Evolutionary conservation across 208 protist genomes (phyloP).

Genomic region (Sergeia podlipaevii): DNA sequence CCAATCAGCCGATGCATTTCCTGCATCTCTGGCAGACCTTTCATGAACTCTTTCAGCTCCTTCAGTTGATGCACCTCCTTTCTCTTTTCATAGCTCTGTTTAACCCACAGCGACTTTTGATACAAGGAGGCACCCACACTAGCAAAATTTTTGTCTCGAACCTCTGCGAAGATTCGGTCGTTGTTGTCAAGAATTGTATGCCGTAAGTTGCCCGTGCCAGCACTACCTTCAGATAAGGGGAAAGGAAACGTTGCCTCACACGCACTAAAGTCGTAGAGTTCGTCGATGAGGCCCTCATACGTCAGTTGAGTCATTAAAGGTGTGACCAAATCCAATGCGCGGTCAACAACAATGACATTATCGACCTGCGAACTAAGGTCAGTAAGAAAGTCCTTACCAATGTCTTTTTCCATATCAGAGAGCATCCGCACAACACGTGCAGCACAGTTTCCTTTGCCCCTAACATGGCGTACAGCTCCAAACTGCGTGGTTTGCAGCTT

Average conservation of each 20-base stretch:
- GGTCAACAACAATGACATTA: slow-evolving; percentile 75
- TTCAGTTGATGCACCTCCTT: slow-evolving; percentile 83
- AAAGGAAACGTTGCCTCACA: slow-evolving; percentile 66
- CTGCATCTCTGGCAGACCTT: slow-evolving; percentile 80
- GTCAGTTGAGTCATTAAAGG: slow-evolving; percentile 87
- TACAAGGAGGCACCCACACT: slow-evolving; percentile 73
- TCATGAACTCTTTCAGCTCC: slow-evolving; percentile 89
- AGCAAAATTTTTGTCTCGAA: slow-evolving; percentile 78
- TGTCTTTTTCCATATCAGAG: slow-evolving; percentile 60
- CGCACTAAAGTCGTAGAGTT: slow-evolving; percentile 67
- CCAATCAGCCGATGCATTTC: slow-evolving; percentile 76
- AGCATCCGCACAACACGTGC: slow-evolving; percentile 64
- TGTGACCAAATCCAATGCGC: slow-evolving; percentile 75
- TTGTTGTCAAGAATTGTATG: slow-evolving; percentile 36
- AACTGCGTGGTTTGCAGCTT: slow-evolving; percentile 81
- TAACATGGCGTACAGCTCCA: slow-evolving; percentile 51
- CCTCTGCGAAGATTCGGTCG: slow-evolving; percentile 76
- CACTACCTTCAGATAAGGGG: slow-evolving; percentile 39
- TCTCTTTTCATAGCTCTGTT: slow-evolving; percentile 82
- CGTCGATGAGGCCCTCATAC: slow-evolving; percentile 89
- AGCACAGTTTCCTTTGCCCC: slow-evolving; percentile 54
- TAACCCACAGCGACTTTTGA: slow-evolving; percentile 80
- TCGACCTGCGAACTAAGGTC: slow-evolving; percentile 57
- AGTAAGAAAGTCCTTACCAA: slow-evolving; percentile 52
- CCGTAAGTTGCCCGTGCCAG: slow-evolving; percentile 18